Percentiles rank a stretch among this genome's conserved stretches.
phyloP scores from a whole-genome alignment of 257 asterid species.

The Gentiana straminea region DNA sequence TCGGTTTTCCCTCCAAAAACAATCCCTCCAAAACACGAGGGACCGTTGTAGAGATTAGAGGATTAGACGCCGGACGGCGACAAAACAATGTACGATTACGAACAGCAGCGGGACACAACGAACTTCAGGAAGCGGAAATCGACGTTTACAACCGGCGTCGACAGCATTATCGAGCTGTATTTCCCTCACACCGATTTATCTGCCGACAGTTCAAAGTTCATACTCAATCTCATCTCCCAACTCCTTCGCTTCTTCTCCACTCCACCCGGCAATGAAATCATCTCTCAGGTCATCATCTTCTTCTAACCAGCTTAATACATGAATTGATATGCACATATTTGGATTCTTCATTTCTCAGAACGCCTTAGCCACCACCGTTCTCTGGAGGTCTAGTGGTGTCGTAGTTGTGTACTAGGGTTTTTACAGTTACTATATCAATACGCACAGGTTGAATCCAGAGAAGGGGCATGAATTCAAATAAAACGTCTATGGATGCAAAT shows the following conservation, averaged over 20 bases:
- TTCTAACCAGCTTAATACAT: no score
- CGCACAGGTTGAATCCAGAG: no score
- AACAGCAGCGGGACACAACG: conserved; percentile 14
- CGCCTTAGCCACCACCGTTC: no score
- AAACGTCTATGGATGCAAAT: no score
- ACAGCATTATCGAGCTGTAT: conserved; percentile 39
- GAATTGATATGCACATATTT: no score
- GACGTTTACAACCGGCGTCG: conserved; percentile 20
- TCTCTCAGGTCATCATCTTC: conserved; percentile 36
- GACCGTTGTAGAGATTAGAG: background rate
- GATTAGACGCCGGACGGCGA: conserved; percentile 2
- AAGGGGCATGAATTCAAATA: no score
- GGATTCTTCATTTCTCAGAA: no score
- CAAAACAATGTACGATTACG: conserved; percentile 29
- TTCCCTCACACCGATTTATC: conserved; percentile 36
- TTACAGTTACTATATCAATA: no score
- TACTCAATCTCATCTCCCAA: conserved; percentile 45
- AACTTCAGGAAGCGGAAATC: conserved; percentile 17
- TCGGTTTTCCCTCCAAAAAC: no score
- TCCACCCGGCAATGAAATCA: conserved; percentile 29
- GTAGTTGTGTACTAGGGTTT: background rate
- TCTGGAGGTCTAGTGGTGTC: background rate
- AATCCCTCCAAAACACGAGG: background rate
- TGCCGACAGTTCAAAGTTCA: conserved; percentile 36
- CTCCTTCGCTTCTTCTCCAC: conserved; percentile 60